A percentile compares a stretch with the other conserved stretches of the same genome.
phyloP scores from a whole-genome alignment of 2,329 filamentous ascomycete genomes.

The Chaetomium globosum region DNA sequence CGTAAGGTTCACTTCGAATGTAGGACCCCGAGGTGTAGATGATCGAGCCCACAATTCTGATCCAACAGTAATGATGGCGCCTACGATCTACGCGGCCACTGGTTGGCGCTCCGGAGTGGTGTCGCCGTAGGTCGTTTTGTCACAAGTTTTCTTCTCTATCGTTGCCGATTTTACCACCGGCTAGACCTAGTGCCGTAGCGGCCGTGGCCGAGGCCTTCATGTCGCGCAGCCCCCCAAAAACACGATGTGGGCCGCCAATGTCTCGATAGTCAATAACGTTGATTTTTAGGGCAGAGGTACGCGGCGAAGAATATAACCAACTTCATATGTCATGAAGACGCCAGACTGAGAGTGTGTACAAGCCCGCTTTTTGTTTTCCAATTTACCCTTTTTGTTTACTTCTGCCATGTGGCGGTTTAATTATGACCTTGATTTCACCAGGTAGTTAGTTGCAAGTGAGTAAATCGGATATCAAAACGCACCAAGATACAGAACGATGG shows the following conservation, averaged over 20 bases:
- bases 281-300: background rate
- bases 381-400: slow-evolving; percentile 11
- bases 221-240: background rate
- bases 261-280: background rate
- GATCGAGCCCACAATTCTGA: background rate
- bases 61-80: background rate
- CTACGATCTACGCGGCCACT: too few species aligned
- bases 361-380: background rate
- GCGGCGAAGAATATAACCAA: background rate
- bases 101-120: background rate
- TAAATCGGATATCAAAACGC: slow-evolving; percentile 10
- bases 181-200: background rate
- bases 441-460: background rate
- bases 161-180: background rate
- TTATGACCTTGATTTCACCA: background rate
- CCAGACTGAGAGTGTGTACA: background rate
- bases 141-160: background rate
- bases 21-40: background rate
- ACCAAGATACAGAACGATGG: background rate
- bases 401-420: background rate
- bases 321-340: background rate
- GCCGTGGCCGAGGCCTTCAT: background rate
- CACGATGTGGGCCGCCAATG: background rate
- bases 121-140: background rate
- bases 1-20: background rate